A percentile compares a stretch with the other conserved stretches of the same genome.
These are phyloP conservation scores for Mortierella alpina DNA, from an alignment of 192 early-diverging fungal genomes.

Conservation along the genomic window DNA sequence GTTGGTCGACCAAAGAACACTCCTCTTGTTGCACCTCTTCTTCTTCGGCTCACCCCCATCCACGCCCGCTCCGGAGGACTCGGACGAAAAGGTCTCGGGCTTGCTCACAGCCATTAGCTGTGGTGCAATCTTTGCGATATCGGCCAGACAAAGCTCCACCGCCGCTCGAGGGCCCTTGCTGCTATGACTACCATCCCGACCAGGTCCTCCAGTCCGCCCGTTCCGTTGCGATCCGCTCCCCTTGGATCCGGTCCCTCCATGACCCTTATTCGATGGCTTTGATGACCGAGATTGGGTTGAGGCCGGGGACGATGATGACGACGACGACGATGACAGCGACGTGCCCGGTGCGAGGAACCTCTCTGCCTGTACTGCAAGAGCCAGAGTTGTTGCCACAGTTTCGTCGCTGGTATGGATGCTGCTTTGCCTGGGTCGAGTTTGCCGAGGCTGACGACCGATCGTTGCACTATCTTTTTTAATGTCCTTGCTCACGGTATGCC, in stretches of 20 bases:
- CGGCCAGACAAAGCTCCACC: conserved; percentile 40
- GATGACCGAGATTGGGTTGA: neutral
- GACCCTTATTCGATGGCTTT: neutral
- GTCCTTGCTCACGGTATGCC: neutral
- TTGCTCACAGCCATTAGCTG: conserved; percentile 21
- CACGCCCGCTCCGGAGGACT: neutral
- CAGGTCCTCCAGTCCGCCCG: neutral
- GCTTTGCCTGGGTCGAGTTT: neutral
- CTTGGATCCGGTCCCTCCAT: neutral
- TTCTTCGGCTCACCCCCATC: conserved; percentile 5
- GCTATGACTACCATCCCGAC: conserved; percentile 9
- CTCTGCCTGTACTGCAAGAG: neutral
- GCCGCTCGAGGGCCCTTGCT: conserved; percentile 15
- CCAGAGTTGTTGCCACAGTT: neutral
- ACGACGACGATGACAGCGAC: neutral
- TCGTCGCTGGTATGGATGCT: conserved; percentile 9
- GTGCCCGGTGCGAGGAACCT: too few relatives aligned
- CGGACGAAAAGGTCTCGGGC: neutral
- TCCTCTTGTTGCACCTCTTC: conserved; percentile 26
- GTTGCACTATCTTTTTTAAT: neutral
- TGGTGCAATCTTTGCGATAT: conserved; percentile 42
- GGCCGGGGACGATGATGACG: neutral
- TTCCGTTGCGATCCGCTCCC: neutral
- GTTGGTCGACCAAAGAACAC: conserved; percentile 45
- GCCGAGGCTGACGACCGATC: neutral